Conservation (phyloP, 169 alveolate species). For the Plasmodium gonderi region DNA sequence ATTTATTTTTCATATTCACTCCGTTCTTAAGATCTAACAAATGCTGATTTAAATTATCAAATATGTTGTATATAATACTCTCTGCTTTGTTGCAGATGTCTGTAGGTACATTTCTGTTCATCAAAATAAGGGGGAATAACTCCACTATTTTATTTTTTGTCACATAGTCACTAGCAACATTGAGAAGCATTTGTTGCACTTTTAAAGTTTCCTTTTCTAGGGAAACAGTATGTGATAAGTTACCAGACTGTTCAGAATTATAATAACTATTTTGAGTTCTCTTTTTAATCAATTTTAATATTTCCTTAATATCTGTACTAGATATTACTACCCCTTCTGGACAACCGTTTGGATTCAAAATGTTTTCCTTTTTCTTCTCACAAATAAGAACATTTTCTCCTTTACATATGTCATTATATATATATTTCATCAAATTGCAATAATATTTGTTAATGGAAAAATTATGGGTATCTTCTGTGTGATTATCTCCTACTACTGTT, state of each 20-base stretch:
- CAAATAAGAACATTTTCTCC: not conserved
- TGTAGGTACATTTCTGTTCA: not conserved
- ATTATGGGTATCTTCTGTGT: not conserved
- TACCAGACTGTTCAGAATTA: not conserved
- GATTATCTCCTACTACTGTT: not conserved
- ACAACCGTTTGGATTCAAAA: not conserved
- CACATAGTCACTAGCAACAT: slow-evolving; percentile 2
- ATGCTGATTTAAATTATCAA: not conserved
- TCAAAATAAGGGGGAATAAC: slow-evolving; percentile 13
- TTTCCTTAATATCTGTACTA: slow-evolving; percentile 55
- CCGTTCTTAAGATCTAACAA: not conserved
- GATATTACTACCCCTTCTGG: slow-evolving; percentile 4
- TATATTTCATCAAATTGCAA: slow-evolving; percentile 14
- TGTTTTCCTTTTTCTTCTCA: not conserved
- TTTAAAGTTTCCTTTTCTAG: slow-evolving; percentile 3
- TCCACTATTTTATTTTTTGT: slow-evolving; percentile 33
- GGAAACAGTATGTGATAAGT: not conserved
- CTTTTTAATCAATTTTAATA: slow-evolving; percentile 35
- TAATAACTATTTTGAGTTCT: not conserved
- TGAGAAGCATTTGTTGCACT: not conserved
- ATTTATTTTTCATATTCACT: not conserved
- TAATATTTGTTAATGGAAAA: slow-evolving; percentile 22
- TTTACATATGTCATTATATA: slow-evolving; percentile 46
- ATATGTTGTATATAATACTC: not conserved
- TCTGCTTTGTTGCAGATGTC: slow-evolving; percentile 1